Evolutionary conservation across 768 basidiomycete genomes (phyloP).

Genomic region (Hypsizygus marmoreus): DNA sequence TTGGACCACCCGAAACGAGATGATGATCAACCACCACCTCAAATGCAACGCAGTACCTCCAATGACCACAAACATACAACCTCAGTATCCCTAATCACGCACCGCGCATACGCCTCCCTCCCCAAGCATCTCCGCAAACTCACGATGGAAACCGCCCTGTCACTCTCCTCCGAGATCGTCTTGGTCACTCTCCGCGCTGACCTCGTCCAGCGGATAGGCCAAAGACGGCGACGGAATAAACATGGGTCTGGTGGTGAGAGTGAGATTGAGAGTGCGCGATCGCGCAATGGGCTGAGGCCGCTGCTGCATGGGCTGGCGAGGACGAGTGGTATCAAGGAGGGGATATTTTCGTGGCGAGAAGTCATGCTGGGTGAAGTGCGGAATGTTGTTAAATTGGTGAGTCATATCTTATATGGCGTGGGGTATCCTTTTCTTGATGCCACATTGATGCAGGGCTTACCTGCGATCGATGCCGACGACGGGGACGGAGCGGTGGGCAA

Average conservation of each 20-base stretch:
- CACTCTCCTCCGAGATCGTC: conserved; percentile 77
- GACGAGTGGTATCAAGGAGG: conserved; percentile 69
- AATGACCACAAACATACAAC: conserved; percentile 32
- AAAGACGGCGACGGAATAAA: conserved; percentile 1
- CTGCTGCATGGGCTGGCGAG: conserved; percentile 74
- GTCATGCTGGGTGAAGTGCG: conserved; percentile 62
- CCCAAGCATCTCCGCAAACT: conserved; percentile 68
- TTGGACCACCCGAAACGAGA: no score
- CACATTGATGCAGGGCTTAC: conserved; percentile 55
- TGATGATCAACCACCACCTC: conserved; percentile 14
- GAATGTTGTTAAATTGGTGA: conserved; percentile 57
- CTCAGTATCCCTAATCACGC: conserved; percentile 67
- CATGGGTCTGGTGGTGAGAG: not conserved
- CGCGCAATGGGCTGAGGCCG: conserved; percentile 68
- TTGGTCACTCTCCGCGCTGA: conserved; percentile 65
- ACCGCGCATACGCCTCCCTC: conserved; percentile 69
- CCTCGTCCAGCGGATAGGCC: conserved; percentile 54
- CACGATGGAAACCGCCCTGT: conserved; percentile 71
- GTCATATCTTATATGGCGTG: conserved; percentile 27
- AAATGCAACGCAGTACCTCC: conserved; percentile 17
- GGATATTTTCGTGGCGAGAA: conserved; percentile 66
- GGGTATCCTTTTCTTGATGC: conserved; percentile 1
- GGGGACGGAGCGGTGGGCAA: no score
- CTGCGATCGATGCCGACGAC: conserved; percentile 57
- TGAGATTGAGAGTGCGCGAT: conserved; percentile 37